Base-by-base conservation (phyloP, 2,329 filamentous ascomycete genomes). In the Tolypocladium guangdongense region DNA sequence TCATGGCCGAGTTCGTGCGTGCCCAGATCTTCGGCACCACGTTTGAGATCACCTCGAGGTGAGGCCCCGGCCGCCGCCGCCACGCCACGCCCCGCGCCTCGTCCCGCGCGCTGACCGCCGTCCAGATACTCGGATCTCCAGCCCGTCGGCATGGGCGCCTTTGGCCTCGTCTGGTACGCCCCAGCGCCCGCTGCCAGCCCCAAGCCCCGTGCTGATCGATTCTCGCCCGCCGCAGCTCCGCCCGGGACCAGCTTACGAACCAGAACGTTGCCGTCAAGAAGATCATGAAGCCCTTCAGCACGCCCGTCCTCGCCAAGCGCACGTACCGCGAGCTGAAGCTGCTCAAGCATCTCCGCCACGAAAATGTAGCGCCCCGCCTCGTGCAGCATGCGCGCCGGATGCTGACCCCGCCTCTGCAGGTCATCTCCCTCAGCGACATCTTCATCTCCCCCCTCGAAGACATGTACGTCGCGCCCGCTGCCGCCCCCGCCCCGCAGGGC, bases 201-300 rank as follows among this genome's bases (percentile, higher is more conserved):
- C 39, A 18, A 43, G 11, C 41, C 49, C 46, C 18, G 16, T 46
- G 30, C 51, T 48, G 39, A 39, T n/a, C 47, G 3, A 6, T 11
- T 30, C 5, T 12, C 8, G 14, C 38, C 47, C 32, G n/a, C 37
- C 49, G 58, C 60, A 97, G 92, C 74, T 97, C 93, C 59, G 93
- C 93, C 55, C 92, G 90, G 74, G 93, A 99, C 72, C 91, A 97
- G 77, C 90, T 99, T 73, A 97, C 93, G 56, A 88, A 83, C 70
- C 91, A 96, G 72, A 90, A 91, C 73, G 93, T 99, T 57, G 93
- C 93, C 55, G 91, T 99, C 69, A 99, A 99, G 82, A 99, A 99
- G 83, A 99, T 99, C 68, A 97, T 99, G 92, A 99, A 97, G 78
- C 93, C 93, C 11, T 99, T 99, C 75, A 96, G 91, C 79, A 99